Evolutionary conservation across 257 asterid genomes (phyloP).

Genomic region (Fraxinus pennsylvanica): DNA sequence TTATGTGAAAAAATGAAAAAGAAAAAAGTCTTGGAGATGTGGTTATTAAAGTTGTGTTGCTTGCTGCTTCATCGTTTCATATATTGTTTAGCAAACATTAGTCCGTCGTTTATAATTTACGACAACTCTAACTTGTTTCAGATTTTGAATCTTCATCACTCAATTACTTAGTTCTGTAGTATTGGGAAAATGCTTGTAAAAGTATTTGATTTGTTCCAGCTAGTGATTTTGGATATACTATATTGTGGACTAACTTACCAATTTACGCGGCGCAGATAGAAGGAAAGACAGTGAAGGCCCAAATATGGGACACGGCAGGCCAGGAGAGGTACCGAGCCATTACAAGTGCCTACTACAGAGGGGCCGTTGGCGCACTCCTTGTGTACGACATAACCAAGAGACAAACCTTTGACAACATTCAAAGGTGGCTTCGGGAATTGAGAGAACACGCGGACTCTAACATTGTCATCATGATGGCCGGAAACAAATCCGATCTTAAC

Average conservation of each 20-base stretch:
- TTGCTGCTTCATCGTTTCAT: no score
- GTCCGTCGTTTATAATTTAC: no score
- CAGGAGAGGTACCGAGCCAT: conserved; percentile 17
- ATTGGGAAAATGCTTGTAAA: no score
- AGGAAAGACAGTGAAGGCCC: conserved; percentile 15
- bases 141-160: no score
- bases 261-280: background rate
- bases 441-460: background rate
- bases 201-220: background rate
- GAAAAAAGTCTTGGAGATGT: no score
- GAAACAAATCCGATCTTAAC: background rate
- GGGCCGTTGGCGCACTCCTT: conserved; percentile 5
- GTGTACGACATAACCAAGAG: background rate
- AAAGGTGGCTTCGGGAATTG: background rate
- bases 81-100: no score
- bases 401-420: background rate
- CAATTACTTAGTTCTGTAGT: no score
- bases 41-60: no score
- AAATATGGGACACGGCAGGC: conserved; percentile 14
- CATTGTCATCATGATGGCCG: background rate
- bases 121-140: no score
- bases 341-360: conserved; percentile 17
- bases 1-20: no score
- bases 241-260: background rate
- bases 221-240: background rate